Conservation (phyloP, 192 early-diverging fungal genomes). For the Geosiphon pyriformis region DNA sequence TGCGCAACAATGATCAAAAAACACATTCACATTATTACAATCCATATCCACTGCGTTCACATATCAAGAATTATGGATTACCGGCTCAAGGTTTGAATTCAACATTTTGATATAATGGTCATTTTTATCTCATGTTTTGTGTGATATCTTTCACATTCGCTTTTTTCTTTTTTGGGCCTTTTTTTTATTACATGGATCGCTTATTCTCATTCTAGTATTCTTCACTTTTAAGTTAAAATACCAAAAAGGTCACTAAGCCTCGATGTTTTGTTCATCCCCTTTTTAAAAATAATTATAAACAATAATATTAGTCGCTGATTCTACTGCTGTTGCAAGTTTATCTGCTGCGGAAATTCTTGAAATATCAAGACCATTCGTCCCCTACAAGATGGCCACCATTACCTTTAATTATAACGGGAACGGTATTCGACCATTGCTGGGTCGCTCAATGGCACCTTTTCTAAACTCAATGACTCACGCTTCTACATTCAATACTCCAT, state of each 20-base stretch:
- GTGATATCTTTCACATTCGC: too few species aligned
- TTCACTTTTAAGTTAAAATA: not conserved
- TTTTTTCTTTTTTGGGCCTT: not conserved
- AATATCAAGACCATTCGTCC: not conserved
- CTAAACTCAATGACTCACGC: not conserved
- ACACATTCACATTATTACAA: not conserved
- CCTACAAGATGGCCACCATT: conserved; percentile 4
- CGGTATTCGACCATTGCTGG: not conserved
- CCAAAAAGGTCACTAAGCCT: not conserved
- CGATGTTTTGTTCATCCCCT: not conserved
- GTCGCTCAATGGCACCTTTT: not conserved
- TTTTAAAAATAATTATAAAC: not conserved
- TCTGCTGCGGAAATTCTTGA: not conserved
- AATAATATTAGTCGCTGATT: not conserved
- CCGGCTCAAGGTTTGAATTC: not conserved
- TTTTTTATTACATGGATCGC: not conserved
- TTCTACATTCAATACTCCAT: not conserved
- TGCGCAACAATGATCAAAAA: not conserved
- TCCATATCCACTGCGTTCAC: not conserved
- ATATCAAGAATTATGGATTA: not conserved
- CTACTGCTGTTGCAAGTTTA: not conserved
- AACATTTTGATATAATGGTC: too few species aligned
- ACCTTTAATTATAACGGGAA: conserved; percentile 15
- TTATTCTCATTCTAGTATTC: not conserved
- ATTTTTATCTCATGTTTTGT: too few species aligned